Conservation (phyloP, 2,329 filamentous ascomycete genomes). For the Aspergillus sp. region DNA sequence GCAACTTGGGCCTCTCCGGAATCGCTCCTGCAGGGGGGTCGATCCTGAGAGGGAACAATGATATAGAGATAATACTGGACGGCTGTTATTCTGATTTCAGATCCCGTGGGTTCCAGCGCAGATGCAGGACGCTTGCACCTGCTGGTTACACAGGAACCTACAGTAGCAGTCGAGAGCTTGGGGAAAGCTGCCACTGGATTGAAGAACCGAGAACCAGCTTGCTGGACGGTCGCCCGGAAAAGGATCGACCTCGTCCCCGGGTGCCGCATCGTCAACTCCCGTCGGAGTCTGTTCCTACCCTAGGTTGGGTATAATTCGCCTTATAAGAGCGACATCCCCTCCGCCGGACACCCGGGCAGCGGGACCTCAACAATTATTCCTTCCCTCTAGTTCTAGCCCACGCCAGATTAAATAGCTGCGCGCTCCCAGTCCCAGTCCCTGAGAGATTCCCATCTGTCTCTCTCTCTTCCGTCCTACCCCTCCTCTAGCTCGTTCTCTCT, state of each 20-base stretch:
- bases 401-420: slow-evolving; percentile 16
- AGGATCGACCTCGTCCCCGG: not conserved
- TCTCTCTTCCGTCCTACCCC: not conserved
- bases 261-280: not conserved
- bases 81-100: not conserved
- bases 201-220: slow-evolving; percentile 4
- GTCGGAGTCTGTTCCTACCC: not conserved
- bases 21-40: slow-evolving; percentile 9
- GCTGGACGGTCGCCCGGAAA: slow-evolving; percentile 13
- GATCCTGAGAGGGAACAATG: not conserved
- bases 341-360: slow-evolving; percentile 21
- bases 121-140: not conserved
- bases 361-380: slow-evolving; percentile 22
- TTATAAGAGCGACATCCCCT: slow-evolving; percentile 10
- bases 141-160: not conserved
- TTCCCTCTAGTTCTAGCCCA: slow-evolving; percentile 8
- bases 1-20: slow-evolving; percentile 1
- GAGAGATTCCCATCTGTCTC: not conserved
- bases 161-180: not conserved
- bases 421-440: slow-evolving; percentile 1
- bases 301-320: not conserved
- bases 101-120: not conserved
- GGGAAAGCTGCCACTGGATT: slow-evolving; percentile 7
- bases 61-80: not conserved
- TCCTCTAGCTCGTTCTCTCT: not conserved